phyloP scores from a whole-genome alignment of 768 basidiomycete species.

The Phanerochaete sordida region DNA sequence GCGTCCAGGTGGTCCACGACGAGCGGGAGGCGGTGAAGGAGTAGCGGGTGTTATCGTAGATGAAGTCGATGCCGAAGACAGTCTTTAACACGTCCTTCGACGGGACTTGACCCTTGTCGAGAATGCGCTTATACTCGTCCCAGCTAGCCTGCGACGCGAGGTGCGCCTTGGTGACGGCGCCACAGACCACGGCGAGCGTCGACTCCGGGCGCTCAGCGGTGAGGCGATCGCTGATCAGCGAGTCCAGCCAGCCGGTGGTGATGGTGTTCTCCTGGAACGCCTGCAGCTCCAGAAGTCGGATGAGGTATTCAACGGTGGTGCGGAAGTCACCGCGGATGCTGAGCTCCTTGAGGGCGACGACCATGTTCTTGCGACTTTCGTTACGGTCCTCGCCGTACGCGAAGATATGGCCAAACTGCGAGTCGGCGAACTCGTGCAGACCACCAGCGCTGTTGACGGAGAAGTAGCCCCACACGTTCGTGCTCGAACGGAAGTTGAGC shows the following conservation, averaged over 20 bases:
- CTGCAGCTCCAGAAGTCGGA: constrained; percentile 93
- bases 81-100: constrained; percentile 93
- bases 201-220: constrained; percentile 96
- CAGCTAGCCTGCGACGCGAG: constrained; percentile 87
- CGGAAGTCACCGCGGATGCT: constrained; percentile 99
- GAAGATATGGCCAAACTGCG: constrained; percentile 99
- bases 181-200: constrained; percentile 91
- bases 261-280: constrained; percentile 97
- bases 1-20: constrained; percentile 84
- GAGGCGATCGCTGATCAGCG: constrained; percentile 93
- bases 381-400: constrained; percentile 96
- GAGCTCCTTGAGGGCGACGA: constrained; percentile 95
- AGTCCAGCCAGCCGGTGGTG: constrained; percentile 98
- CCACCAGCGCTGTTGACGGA: constrained; percentile 94
- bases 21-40: constrained; percentile 94
- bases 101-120: constrained; percentile 98
- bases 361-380: constrained; percentile 98
- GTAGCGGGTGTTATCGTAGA: constrained; percentile 93
- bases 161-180: constrained; percentile 89
- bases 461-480: constrained; percentile 99
- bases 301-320: constrained; percentile 98
- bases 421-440: constrained; percentile 98
- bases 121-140: constrained; percentile 88
- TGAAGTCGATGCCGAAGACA: constrained; percentile 95
- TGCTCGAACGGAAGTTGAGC: constrained; percentile 98